Conservation (phyloP, 805 yeast species). For the Ogataea zsoltii region DNA sequence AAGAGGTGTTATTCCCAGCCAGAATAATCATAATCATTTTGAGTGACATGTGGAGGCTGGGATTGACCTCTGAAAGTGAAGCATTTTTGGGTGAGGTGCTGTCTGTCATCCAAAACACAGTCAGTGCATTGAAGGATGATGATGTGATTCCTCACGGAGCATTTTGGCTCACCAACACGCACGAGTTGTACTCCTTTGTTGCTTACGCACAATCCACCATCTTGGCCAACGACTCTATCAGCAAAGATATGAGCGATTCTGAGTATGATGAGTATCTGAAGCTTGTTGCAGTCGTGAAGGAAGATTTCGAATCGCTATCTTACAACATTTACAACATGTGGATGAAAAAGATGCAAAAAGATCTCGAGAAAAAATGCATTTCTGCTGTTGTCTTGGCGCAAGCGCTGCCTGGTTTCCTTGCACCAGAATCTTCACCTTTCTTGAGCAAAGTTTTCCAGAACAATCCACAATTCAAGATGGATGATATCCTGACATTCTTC, state of each 20-base stretch:
- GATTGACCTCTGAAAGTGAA: conserved; percentile 89
- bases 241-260: conserved; percentile 81
- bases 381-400: conserved; percentile 96
- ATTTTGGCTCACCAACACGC: conserved; percentile 96
- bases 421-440: conserved; percentile 79
- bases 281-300: conserved; percentile 86
- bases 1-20: conserved; percentile 94
- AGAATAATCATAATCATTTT: conserved; percentile 88
- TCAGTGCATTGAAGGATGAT: conserved; percentile 76
- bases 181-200: conserved; percentile 92
- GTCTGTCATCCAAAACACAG: conserved; percentile 82
- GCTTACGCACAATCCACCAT: conserved; percentile 93
- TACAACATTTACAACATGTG: conserved; percentile 94
- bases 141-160: conserved; percentile 91
- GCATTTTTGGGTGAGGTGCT: conserved; percentile 86
- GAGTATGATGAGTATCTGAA: conserved; percentile 90
- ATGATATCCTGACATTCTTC: conserved; percentile 85
- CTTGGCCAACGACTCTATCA: conserved; percentile 74
- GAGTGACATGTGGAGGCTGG: conserved; percentile 98
- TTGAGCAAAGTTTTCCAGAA: conserved; percentile 79
- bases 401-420: conserved; percentile 93
- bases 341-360: conserved; percentile 94
- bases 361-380: conserved; percentile 84
- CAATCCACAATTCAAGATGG: conserved; percentile 82
- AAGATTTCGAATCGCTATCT: conserved; percentile 89